These are phyloP conservation scores for Lentinula boryana DNA, from an alignment of 768 basidiomycete species.

Conservation along the genomic window DNA sequence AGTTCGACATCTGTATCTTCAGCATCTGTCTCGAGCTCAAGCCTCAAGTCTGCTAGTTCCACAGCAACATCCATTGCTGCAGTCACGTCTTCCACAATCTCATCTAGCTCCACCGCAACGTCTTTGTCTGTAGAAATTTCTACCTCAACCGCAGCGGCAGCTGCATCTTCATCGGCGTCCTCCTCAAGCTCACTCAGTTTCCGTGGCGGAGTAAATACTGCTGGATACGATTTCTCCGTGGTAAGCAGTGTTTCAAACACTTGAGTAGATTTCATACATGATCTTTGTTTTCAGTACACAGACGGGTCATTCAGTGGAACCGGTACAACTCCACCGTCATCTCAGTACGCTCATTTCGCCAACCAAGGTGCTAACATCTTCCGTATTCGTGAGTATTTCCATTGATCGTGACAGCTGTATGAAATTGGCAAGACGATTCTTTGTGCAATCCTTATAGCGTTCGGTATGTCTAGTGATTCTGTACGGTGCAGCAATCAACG, in stretches of 20 bases:
- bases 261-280: neutral
- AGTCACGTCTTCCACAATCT: no score
- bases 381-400: slow-evolving; percentile 16
- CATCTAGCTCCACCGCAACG: no score
- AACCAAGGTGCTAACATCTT: slow-evolving; percentile 42
- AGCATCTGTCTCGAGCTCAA: no score
- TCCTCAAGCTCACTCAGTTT: slow-evolving; percentile 23
- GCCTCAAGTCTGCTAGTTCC: no score
- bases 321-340: slow-evolving; percentile 29
- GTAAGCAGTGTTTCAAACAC: slow-evolving; percentile 16
- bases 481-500: slow-evolving; percentile 9
- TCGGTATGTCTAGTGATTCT: slow-evolving; percentile 18
- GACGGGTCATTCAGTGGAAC: slow-evolving; percentile 40
- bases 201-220: slow-evolving; percentile 44
- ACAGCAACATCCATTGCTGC: no score
- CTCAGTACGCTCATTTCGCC: slow-evolving; percentile 44
- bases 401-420: no score
- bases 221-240: slow-evolving; percentile 38
- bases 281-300: slow-evolving; percentile 21
- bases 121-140: neutral
- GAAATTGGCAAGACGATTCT: neutral
- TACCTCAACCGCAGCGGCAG: slow-evolving; percentile 6
- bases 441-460: no score
- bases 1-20: no score
- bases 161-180: slow-evolving; percentile 16